Evolutionary conservation across 768 basidiomycete species (phyloP).

Genomic region (Termitomyces sp.): DNA sequence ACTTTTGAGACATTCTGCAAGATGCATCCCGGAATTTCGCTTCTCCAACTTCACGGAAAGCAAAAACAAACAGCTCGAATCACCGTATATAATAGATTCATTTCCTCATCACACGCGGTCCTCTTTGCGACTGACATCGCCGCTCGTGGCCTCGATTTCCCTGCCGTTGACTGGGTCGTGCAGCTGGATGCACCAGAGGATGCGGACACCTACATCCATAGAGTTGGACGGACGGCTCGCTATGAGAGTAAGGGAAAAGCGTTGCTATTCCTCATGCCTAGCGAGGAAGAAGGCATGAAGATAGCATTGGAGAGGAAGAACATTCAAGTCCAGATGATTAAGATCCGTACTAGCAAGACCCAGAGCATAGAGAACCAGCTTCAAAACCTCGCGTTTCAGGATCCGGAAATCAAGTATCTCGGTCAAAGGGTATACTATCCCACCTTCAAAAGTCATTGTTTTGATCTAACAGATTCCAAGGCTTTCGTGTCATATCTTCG

Average conservation of each 20-base stretch:
- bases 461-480: conserved; percentile 30
- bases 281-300: conserved; percentile 91
- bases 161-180: conserved; percentile 93
- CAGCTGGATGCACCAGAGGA: conserved; percentile 97
- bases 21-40: conserved; percentile 88
- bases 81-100: conserved; percentile 80
- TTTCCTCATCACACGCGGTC: conserved; percentile 72
- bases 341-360: conserved; percentile 84
- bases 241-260: conserved; percentile 89
- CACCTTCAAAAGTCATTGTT: neutral
- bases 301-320: conserved; percentile 64
- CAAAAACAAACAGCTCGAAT: conserved; percentile 92
- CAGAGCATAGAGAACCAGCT: conserved; percentile 80
- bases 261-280: conserved; percentile 77
- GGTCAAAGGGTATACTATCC: conserved; percentile 73
- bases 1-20: conserved; percentile 93
- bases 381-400: conserved; percentile 90
- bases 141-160: conserved; percentile 94
- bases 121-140: conserved; percentile 96
- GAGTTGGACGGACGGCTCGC: conserved; percentile 91
- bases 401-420: conserved; percentile 95
- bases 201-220: conserved; percentile 95
- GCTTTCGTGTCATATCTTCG: conserved; percentile 95
- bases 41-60: conserved; percentile 94
- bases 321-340: conserved; percentile 72